phyloP scores from a whole-genome alignment of 2,329 filamentous ascomycete genomes.

The Rhexocercosporidium sp. region DNA sequence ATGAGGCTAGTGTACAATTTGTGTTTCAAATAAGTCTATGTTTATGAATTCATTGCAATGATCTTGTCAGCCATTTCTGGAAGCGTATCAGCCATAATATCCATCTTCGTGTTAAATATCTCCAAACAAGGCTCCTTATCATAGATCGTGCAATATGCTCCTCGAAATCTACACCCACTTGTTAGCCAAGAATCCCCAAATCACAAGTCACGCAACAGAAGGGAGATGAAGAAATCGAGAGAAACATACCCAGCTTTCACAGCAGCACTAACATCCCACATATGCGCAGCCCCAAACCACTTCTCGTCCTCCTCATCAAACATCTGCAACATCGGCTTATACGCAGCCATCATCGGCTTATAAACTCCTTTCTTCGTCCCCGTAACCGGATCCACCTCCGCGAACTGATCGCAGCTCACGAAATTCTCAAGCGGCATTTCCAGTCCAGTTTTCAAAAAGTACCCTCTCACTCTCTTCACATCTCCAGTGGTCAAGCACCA shows the following conservation, averaged over 20 bases:
- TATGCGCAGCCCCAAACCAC: conserved; percentile 65
- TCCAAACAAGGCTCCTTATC: conserved; percentile 57
- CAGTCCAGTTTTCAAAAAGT: conserved; percentile 55
- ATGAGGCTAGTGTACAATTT: too few relatives aligned
- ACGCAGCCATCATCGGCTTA: conserved; percentile 56
- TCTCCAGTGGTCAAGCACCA: conserved; percentile 62
- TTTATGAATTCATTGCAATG: conserved; percentile 18
- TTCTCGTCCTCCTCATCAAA: conserved; percentile 47
- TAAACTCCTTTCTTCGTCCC: conserved; percentile 51
- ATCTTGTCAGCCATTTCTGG: conserved; percentile 53
- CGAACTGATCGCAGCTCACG: conserved; percentile 52
- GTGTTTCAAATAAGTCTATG: too few relatives aligned
- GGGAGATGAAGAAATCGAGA: not conserved
- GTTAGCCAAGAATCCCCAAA: not conserved
- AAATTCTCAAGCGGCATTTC: conserved; percentile 57
- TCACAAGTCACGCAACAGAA: not conserved
- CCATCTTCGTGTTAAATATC: conserved; percentile 55
- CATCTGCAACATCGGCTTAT: conserved; percentile 49
- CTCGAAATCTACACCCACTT: conserved; percentile 46
- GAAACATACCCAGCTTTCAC: conserved; percentile 46
- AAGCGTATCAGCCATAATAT: conserved; percentile 54
- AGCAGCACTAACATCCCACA: conserved; percentile 63
- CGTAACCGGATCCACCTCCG: conserved; percentile 26
- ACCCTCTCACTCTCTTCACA: conserved; percentile 53
- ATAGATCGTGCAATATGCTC: conserved; percentile 58